A percentile compares a stretch with the other conserved stretches of the same genome.
These are phyloP conservation scores for Trichoderma asperelloides DNA, from an alignment of 495 filamentous ascomycete species.

Conservation along the genomic window DNA sequence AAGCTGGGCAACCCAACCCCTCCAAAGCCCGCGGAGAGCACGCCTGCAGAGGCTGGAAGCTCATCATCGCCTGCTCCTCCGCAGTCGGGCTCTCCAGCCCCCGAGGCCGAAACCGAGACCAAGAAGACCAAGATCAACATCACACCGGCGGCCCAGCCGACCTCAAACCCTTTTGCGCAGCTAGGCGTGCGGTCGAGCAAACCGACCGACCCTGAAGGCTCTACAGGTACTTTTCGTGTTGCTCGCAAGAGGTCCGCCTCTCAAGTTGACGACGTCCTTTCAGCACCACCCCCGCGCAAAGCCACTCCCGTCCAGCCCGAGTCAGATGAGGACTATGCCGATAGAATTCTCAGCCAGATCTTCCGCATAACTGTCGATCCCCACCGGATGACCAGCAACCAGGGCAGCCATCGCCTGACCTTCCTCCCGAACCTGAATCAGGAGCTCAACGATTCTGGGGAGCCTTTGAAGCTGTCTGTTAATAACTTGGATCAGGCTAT, in stretches of 20 bases:
- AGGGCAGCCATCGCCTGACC: slow-evolving; percentile 46
- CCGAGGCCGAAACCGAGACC: not conserved
- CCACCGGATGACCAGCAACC: slow-evolving; percentile 43
- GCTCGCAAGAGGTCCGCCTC: slow-evolving; percentile 20
- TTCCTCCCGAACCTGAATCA: slow-evolving; percentile 49
- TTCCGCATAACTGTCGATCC: slow-evolving; percentile 68
- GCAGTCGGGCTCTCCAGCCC: not conserved
- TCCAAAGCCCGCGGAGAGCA: slow-evolving; percentile 10
- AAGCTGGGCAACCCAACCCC: slow-evolving; percentile 25
- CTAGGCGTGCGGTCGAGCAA: slow-evolving; percentile 3
- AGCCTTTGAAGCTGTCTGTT: slow-evolving; percentile 50
- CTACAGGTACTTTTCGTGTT: slow-evolving; percentile 19
- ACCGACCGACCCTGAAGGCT: not conserved
- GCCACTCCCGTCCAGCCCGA: slow-evolving; percentile 21
- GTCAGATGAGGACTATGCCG: slow-evolving; percentile 56
- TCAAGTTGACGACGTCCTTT: slow-evolving; percentile 17
- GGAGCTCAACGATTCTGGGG: slow-evolving; percentile 56
- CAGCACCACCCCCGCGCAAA: slow-evolving; percentile 19
- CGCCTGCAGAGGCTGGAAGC: not conserved
- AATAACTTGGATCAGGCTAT: slow-evolving; percentile 65
- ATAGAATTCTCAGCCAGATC: slow-evolving; percentile 56
- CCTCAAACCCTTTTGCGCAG: slow-evolving; percentile 10
- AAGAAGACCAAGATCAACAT: slow-evolving; percentile 3
- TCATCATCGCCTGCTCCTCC: not conserved
- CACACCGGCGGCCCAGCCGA: slow-evolving; percentile 1